Conservation (phyloP, 176 grass and related monocot genomes). For the Paspalum notatum region DNA sequence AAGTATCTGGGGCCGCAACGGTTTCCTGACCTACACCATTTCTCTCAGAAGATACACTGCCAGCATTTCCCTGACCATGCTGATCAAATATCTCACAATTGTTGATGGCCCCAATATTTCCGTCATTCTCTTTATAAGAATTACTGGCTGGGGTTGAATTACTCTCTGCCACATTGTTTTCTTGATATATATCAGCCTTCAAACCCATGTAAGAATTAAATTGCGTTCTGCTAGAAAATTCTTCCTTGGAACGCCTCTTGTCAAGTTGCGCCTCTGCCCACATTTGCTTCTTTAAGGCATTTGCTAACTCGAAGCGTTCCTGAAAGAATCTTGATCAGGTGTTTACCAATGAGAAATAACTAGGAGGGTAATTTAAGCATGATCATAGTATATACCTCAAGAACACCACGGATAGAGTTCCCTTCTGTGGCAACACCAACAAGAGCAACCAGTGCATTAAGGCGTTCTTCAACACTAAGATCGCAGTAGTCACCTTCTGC, state of each 20-base stretch:
- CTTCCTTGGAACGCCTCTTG: constrained; percentile 88
- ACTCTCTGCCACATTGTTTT: constrained; percentile 52
- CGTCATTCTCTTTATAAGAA: constrained; percentile 58
- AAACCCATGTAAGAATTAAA: constrained; percentile 62
- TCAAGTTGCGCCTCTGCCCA: constrained; percentile 91
- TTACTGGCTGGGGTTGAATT: constrained; percentile 46
- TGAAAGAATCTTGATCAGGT: constrained; percentile 51
- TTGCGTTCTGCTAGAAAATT: constrained; percentile 68
- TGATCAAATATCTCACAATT: constrained; percentile 54
- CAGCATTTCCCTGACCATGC: constrained; percentile 47
- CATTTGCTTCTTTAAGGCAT: constrained; percentile 98
- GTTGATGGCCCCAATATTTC: constrained; percentile 42
- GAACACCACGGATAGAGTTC: constrained; percentile 66
- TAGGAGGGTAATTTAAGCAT: constrained; percentile 20
- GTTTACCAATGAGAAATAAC: constrained; percentile 14
- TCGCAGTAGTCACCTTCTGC: constrained; percentile 86
- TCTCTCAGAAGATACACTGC: constrained; percentile 56
- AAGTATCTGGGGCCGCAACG: constrained; percentile 52
- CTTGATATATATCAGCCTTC: constrained; percentile 56
- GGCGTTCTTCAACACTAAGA: constrained; percentile 89
- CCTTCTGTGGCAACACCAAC: constrained; percentile 82
- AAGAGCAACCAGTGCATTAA: constrained; percentile 82
- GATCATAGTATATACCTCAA: constrained; percentile 49
- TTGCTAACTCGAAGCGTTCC: constrained; percentile 96
- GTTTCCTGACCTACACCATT: constrained; percentile 65